Base-by-base conservation (phyloP, 1,284 basidiomycete genomes). In the Ustilago curta region DNA sequence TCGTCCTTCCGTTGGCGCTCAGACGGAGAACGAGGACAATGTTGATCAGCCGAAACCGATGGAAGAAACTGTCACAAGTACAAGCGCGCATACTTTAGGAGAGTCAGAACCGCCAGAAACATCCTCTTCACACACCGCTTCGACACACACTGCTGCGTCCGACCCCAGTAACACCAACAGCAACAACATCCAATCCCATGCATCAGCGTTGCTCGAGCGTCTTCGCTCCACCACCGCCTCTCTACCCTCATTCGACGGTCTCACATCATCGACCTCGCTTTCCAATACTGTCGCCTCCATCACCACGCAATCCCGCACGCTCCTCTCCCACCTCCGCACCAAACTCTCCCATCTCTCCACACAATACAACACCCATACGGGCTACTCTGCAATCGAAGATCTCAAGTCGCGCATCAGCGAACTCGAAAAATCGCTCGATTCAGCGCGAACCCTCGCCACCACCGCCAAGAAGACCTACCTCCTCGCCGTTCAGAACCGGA, bases 321-420 rank as follows among this genome's bases (percentile, higher is more conserved):
- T 72, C 9, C 21, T 56, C 31, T n/a, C 52, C 4, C 8, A 18
- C 16, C 47, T 76, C 8, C 50, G 52, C 32, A 40, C 21, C 29
- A 60, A 49, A 42, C 47, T 80, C 14, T 71, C 58, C 14, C 45
- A 72, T 23, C 56, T 77, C 18, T 66, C 66, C 4, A 25, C 62
- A 5, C 63, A 64, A 18, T 83, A 81, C 79, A 83, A 81, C 66
- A 64, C 59, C 6, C 73, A 76, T 40, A 69, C 72, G 1, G 82
- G 82, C 27, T 83, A 81, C 51, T 59, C 75, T 1, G 70, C 61
- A 5, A 78, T 83, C 37, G 68, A 77, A 48, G 35, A 29, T 8
- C 71, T 80, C 48, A 83, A 81, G 49, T 12, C 42, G 0, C 61
- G 62, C 25, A 80, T 82, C 21, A 48, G 50, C 11, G 4, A 31